Conservation (phyloP, 768 basidiomycete genomes). For the Lentinula guzmanii region DNA sequence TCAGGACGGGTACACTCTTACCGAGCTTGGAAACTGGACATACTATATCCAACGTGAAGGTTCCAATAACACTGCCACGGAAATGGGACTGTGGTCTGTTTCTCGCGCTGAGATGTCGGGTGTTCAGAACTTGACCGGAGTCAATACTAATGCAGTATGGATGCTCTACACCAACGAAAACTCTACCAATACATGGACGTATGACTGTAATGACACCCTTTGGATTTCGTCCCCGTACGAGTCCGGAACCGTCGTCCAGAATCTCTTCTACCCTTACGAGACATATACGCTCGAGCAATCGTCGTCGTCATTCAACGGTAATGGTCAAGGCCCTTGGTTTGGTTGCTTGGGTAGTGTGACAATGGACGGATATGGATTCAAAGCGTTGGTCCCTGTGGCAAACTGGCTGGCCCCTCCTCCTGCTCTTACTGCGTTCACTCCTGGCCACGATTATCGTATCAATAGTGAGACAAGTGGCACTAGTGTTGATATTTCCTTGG, state of each 20-base stretch:
- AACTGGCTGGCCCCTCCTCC: conserved; percentile 73
- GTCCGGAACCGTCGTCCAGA: conserved; percentile 58
- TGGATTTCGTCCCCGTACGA: conserved; percentile 83
- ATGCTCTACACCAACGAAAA: conserved; percentile 87
- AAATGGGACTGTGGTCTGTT: conserved; percentile 88
- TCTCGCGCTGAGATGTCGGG: conserved; percentile 56
- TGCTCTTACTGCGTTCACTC: conserved; percentile 73
- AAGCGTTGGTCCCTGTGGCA: conserved; percentile 62
- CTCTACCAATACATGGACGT: conserved; percentile 54
- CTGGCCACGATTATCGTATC: conserved; percentile 84
- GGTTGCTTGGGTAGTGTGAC: conserved; percentile 69
- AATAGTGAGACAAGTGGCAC: conserved; percentile 44
- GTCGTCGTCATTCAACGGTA: conserved; percentile 51
- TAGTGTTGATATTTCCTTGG: conserved; percentile 62
- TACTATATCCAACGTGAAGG: conserved; percentile 73
- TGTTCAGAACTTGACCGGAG: conserved; percentile 58
- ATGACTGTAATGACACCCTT: conserved; percentile 45
- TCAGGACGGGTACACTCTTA: conserved; percentile 83
- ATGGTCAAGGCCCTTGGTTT: conserved; percentile 54
- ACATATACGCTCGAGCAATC: conserved; percentile 64
- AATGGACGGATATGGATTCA: conserved; percentile 75
- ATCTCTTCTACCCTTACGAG: conserved; percentile 83
- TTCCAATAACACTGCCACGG: conserved; percentile 75
- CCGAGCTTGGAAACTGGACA: conserved; percentile 84
- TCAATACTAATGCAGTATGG: conserved; percentile 68